Evolutionary conservation across 768 basidiomycete genomes (phyloP).

Genomic region (Trametes elegans): DNA sequence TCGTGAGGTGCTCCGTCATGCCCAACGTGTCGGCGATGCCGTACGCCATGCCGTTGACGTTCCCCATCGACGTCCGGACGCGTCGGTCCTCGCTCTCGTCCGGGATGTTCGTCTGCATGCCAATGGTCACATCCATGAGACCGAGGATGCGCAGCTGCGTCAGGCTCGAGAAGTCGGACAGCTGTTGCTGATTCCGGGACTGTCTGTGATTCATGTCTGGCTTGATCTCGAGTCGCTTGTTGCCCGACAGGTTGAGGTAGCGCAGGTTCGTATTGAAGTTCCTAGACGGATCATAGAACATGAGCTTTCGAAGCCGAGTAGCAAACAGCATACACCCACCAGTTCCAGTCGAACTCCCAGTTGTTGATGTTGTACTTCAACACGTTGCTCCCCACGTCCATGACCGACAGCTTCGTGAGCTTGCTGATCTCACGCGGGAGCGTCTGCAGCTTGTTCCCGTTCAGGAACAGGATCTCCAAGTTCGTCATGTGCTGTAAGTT

Average conservation of each 20-base stretch:
- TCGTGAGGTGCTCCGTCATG: conserved; percentile 70
- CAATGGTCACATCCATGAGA: conserved; percentile 92
- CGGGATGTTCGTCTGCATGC: conserved; percentile 58
- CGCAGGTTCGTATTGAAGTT: conserved; percentile 93
- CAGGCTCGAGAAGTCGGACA: conserved; percentile 89
- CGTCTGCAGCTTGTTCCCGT: conserved; percentile 92
- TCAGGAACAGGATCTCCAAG: conserved; percentile 78
- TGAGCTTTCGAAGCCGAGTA: no score
- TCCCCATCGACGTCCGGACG: conserved; percentile 86
- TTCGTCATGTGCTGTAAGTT: conserved; percentile 71
- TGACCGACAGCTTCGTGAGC: conserved; percentile 68
- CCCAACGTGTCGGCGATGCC: conserved; percentile 95
- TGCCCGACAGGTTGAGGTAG: conserved; percentile 96
- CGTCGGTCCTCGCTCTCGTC: conserved; percentile 88
- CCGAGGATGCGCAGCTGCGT: conserved; percentile 84
- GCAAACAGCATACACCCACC: conserved; percentile 49
- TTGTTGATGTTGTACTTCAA: conserved; percentile 98
- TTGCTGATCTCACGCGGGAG: conserved; percentile 89
- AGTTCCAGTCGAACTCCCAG: conserved; percentile 99
- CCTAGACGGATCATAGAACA: conserved; percentile 63
- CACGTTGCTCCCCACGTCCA: conserved; percentile 92
- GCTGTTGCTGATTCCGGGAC: conserved; percentile 23
- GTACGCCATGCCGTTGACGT: conserved; percentile 90
- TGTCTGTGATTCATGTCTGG: conserved; percentile 44
- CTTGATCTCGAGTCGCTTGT: conserved; percentile 95